A percentile compares a stretch with the other conserved stretches of the same genome.
These are phyloP conservation scores for Lojkania enalia DNA, from an alignment of 2,329 filamentous ascomycete species.

Conservation along the genomic window DNA sequence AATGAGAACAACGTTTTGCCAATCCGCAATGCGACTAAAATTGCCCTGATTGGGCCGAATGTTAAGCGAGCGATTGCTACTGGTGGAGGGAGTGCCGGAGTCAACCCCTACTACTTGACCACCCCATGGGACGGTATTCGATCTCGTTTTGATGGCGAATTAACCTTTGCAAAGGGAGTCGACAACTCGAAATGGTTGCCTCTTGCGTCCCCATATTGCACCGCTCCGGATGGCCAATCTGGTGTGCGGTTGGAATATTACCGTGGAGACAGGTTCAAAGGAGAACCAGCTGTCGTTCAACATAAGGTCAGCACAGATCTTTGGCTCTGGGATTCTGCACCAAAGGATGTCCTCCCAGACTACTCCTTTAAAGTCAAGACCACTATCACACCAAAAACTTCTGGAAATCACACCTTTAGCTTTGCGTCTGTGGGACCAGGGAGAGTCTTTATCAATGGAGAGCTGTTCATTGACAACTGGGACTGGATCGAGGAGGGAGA, in stretches of 20 bases:
- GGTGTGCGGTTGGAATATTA: constrained; percentile 69
- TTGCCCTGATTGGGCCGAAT: constrained; percentile 70
- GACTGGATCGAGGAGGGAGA: constrained; percentile 71
- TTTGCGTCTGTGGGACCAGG: constrained; percentile 70
- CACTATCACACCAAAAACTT: constrained; percentile 60
- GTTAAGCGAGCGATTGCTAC: constrained; percentile 69
- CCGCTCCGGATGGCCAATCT: constrained; percentile 58
- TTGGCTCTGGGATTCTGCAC: constrained; percentile 72
- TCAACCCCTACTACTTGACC: constrained; percentile 70
- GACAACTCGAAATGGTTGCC: constrained; percentile 69
- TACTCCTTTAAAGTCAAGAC: constrained; percentile 68
- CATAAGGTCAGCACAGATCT: constrained; percentile 66
- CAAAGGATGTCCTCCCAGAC: constrained; percentile 62
- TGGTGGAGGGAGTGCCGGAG: constrained; percentile 67
- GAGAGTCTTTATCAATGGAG: constrained; percentile 62
- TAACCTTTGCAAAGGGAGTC: constrained; percentile 64
- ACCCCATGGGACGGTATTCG: constrained; percentile 66
- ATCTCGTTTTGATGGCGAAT: constrained; percentile 56
- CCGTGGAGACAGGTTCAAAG: constrained; percentile 64
- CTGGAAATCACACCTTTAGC: constrained; percentile 66
- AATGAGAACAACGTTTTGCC: constrained; percentile 64
- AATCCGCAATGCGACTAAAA: constrained; percentile 59
- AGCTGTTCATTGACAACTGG: constrained; percentile 66
- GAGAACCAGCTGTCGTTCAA: constrained; percentile 60
- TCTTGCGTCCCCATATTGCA: constrained; percentile 63